Base-by-base conservation (phyloP, 2,329 filamentous ascomycete species). In the Dothideomycetes sp. region DNA sequence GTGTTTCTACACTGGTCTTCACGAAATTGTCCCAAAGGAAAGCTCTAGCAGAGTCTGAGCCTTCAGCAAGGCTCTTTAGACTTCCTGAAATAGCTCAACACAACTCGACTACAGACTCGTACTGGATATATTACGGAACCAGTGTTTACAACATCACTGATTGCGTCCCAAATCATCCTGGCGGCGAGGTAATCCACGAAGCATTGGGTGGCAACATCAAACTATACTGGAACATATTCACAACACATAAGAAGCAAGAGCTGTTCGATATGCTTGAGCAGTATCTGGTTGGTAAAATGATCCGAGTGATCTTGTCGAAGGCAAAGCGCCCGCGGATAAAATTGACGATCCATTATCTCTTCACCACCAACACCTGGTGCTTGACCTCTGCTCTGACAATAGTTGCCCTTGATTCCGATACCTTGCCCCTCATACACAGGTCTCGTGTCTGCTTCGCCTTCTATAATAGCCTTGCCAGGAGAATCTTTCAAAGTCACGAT, bases 71-170 rank as follows among this genome's bases (percentile, higher is more conserved):
- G n/a, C n/a, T n/a, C n/a, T n/a, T n/a, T n/a, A n/a, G n/a, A n/a
- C n/a, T n/a, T n/a, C n/a, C n/a, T n/a, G n/a, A n/a, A n/a, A n/a
- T n/a, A n/a, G n/a, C n/a, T n/a, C n/a, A n/a, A n/a, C n/a, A n/a
- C n/a, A n/a, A n/a, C n/a, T n/a, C n/a, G n/a, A n/a, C n/a, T n/a
- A n/a, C n/a, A n/a, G 52, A 65, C 1, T 57, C 63, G 7, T 77
- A 77, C 2, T 83, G 79, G 79, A 70, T 83, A 3, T 75, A 72
- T n/a, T 68, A 69, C 38, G 73, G 68, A 17, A 73, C 74, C 52
- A 73, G 75, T 41, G 77, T 83, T 15, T 83, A 82, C 63, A 73
- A 83, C 50, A 82, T 83, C 38, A 82, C 78, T 1, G 75, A 81
- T 36, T 83, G 78, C 75, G 61, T 82, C 16, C 61, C 66, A 1